Conservation (phyloP, 2,329 filamentous ascomycete species). For the Ascochyta fabae region DNA sequence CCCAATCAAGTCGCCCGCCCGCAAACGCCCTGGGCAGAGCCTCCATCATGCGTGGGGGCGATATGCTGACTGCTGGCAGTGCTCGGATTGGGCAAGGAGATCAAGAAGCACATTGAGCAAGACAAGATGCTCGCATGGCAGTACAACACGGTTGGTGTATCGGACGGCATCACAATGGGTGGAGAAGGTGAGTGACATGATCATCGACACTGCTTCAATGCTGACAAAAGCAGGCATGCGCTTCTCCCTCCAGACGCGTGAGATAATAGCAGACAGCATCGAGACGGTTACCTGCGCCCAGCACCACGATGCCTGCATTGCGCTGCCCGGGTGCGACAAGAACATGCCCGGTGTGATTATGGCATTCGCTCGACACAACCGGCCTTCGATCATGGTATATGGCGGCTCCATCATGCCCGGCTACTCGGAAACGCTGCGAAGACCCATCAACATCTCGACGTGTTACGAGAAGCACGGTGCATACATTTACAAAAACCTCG, state of each 20-base stretch:
- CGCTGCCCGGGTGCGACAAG: slow-evolving; percentile 94
- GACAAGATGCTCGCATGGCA: slow-evolving; percentile 93
- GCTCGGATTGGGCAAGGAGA: slow-evolving; percentile 83
- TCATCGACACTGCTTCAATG: too few relatives aligned
- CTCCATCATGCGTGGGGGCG: slow-evolving; percentile 20
- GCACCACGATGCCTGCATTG: slow-evolving; percentile 90
- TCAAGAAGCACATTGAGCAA: slow-evolving; percentile 80
- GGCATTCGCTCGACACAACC: slow-evolving; percentile 88
- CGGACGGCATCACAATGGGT: slow-evolving; percentile 94
- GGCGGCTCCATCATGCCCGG: slow-evolving; percentile 89
- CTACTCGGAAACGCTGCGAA: slow-evolving; percentile 76
- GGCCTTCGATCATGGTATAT: slow-evolving; percentile 94
- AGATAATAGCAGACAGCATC: slow-evolving; percentile 93
- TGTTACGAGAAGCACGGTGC: slow-evolving; percentile 90
- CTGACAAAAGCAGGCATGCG: slow-evolving; percentile 72
- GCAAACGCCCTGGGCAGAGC: slow-evolving; percentile 8
- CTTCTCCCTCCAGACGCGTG: slow-evolving; percentile 86
- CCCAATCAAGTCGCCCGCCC: not conserved
- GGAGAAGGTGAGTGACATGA: slow-evolving; percentile 68
- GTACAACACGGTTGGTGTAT: slow-evolving; percentile 89
- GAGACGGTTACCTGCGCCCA: slow-evolving; percentile 93
- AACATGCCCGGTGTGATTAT: slow-evolving; percentile 96
- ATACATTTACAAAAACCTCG: slow-evolving; percentile 76
- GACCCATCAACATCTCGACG: slow-evolving; percentile 84
- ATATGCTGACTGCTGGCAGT: slow-evolving; percentile 58